Percentiles rank a stretch among this genome's conserved stretches.
Conservation (phyloP, 202 grass and related monocot species). For the Setaria italica region DNA sequence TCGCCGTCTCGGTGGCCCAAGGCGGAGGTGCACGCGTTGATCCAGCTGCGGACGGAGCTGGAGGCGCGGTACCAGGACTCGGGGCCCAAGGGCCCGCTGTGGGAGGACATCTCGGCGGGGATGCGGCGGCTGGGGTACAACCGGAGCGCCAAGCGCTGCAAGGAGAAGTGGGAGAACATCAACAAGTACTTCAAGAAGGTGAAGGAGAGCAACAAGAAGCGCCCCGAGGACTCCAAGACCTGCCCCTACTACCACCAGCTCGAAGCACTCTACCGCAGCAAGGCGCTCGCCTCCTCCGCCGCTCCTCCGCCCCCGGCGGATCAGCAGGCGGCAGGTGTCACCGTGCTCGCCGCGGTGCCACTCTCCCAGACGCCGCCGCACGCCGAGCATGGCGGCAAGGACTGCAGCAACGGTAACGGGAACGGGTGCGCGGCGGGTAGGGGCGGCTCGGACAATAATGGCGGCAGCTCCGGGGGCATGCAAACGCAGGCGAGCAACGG, state of each 20-base stretch:
- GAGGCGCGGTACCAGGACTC: slow-evolving; percentile 79
- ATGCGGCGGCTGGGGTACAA: slow-evolving; percentile 84
- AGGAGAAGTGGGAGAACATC: slow-evolving; percentile 99
- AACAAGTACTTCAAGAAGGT: slow-evolving; percentile 99
- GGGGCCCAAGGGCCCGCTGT: slow-evolving; percentile 83
- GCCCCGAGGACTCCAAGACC: slow-evolving; percentile 89
- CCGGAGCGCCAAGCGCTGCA: slow-evolving; percentile 89
- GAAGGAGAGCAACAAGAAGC: slow-evolving; percentile 91
- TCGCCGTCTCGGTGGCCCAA: slow-evolving; percentile 85
- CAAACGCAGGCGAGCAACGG: slow-evolving; percentile 61
- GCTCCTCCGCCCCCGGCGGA: neutral
- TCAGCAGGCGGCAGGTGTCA: neutral
- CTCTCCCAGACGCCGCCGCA: slow-evolving; percentile 52
- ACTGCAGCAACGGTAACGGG: slow-evolving; percentile 34
- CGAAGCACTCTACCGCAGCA: slow-evolving; percentile 87
- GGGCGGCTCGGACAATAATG: slow-evolving; percentile 9
- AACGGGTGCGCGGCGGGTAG: slow-evolving; percentile 16
- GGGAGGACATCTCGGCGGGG: slow-evolving; percentile 93
- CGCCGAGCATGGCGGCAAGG: slow-evolving; percentile 23
- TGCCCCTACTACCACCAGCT: slow-evolving; percentile 99
- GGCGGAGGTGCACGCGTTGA: slow-evolving; percentile 93
- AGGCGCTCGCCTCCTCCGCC: slow-evolving; percentile 38
- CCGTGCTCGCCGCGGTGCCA: slow-evolving; percentile 45
- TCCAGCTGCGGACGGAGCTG: slow-evolving; percentile 79
- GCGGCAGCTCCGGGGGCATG: slow-evolving; percentile 44